Evolutionary conservation across 108 stramenopile species (phyloP), one percentile per base, ranked within the genome.

Genomic region (Epithemia pelagica): DNA sequence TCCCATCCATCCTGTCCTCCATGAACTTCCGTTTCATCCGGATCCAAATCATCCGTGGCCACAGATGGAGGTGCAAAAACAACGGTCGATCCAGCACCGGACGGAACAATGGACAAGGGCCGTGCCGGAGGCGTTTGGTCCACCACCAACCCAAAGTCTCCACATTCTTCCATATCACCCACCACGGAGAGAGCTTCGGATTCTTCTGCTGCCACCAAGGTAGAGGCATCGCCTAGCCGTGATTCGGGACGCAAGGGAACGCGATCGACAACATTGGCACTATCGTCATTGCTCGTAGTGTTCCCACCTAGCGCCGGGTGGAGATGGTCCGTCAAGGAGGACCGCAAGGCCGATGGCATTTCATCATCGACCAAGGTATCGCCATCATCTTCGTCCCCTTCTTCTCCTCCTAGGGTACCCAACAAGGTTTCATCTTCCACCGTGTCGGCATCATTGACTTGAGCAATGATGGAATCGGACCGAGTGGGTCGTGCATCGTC

Each of bases 111-210:
- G 51, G 32, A 20, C 52, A 7, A 10, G 25, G 54, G 56, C 18
- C 68, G 58, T n/a, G 61, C 31, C 3, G 61, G 56, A 1, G 80
- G 80, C 8, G 71, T 75, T 26, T 55, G 57, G 37, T 82, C 81
- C 29, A 82, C 81, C 19, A 82, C 81, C 52, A 70, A 77, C 26
- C 77, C 77, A 65, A 77, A 82, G 46, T 73, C n/a, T 7, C 37
- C 59, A 28, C 74, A 77, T 51, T 78, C 81, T 28, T 78, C 72
- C 26, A 78, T 62, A 52, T 82, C 76, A 55, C 70, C 81, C 0
- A 78, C 77, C 28, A 70, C 74, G 30, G 81, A 82, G 15, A 69
- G 32, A 22, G 74, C 60, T 53, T 82, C 81, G 22, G 81, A 82
- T 46, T 77, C 72, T 65, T 82, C 77, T 1, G 74, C 77, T 24